Evolutionary conservation across 441 rosid species (phyloP).

Genomic region (Adansonia rubrostipa): DNA sequence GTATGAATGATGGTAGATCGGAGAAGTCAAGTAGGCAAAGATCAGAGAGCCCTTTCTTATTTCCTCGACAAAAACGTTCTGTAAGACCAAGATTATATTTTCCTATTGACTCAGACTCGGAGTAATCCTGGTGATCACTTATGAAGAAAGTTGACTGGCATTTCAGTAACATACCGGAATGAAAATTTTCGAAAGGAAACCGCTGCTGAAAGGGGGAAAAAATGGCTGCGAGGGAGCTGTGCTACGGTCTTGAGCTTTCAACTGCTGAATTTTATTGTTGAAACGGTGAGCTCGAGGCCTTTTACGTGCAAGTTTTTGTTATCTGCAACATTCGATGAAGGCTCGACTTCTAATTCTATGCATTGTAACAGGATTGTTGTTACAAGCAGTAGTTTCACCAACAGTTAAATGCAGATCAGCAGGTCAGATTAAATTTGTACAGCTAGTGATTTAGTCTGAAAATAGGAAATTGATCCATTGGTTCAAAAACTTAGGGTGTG

Average conservation of each 20-base stretch:
- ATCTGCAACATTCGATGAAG: constrained; percentile 9
- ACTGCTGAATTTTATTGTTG: constrained; percentile 30
- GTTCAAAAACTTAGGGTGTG: constrained; percentile 25
- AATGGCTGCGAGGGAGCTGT: constrained; percentile 11
- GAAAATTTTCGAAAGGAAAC: constrained; percentile 5
- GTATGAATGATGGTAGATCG: not conserved
- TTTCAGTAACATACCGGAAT: not conserved
- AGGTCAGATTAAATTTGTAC: constrained; percentile 42
- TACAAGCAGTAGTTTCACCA: constrained; percentile 22
- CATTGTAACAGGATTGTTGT: constrained; percentile 31
- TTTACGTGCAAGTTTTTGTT: not conserved
- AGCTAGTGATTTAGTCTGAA: constrained; percentile 34
- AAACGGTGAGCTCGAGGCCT: constrained; percentile 38
- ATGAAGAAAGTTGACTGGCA: constrained; percentile 21
- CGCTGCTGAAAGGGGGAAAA: not conserved
- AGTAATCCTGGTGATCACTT: not conserved
- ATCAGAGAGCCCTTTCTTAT: not conserved
- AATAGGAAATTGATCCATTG: constrained; percentile 22
- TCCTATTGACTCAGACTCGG: not conserved
- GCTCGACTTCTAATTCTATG: constrained; percentile 25
- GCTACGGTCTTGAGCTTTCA: constrained; percentile 24
- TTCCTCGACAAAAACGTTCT: not conserved
- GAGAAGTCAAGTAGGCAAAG: not conserved
- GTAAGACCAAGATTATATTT: not conserved
- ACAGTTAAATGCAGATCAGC: constrained; percentile 22